Conservation (phyloP, 1,284 basidiomycete genomes). For the Tausonia pullulans region DNA sequence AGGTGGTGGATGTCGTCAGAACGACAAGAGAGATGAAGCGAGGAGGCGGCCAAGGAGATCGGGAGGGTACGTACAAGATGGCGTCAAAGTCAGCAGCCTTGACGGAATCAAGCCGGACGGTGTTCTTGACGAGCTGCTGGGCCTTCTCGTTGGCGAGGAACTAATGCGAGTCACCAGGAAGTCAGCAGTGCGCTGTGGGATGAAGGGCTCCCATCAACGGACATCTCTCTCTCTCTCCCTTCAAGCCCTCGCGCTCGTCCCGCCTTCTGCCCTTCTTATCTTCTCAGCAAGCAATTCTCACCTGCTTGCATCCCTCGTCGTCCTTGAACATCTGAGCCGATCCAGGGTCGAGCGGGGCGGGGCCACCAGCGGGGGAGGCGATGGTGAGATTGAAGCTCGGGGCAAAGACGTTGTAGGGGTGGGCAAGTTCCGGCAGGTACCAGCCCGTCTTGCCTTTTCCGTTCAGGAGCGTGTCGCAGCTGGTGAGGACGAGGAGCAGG, state of each 20-base stretch:
- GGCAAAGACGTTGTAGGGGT: conserved; percentile 61
- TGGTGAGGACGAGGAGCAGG: conserved; percentile 65
- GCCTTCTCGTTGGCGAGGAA: conserved; percentile 55
- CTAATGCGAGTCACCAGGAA: conserved; percentile 35
- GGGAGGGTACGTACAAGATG: conserved; percentile 50
- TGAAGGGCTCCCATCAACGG: too few relatives aligned
- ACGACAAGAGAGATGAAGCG: conserved; percentile 31
- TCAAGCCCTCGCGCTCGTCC: too few relatives aligned
- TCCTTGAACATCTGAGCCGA: conserved; percentile 45
- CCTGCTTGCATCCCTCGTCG: conserved; percentile 30
- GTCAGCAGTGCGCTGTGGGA: too few relatives aligned
- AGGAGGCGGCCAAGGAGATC: conserved; percentile 22
- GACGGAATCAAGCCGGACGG: conserved; percentile 53
- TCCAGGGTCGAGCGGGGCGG: conserved; percentile 54
- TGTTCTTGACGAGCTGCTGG: conserved; percentile 46
- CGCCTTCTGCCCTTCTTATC: too few relatives aligned
- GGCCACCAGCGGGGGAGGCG: conserved; percentile 56
- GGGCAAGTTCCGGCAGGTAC: conserved; percentile 64
- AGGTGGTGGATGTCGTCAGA: conserved; percentile 63
- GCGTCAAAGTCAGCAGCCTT: conserved; percentile 53
- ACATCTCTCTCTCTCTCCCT: too few relatives aligned
- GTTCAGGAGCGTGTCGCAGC: conserved; percentile 39
- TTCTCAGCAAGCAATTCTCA: too few relatives aligned
- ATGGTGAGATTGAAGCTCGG: conserved; percentile 53
- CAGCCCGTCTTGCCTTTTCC: conserved; percentile 40